phyloP scores from a whole-genome alignment of 2,329 filamentous ascomycete species.

The Bipolaris zeicola region DNA sequence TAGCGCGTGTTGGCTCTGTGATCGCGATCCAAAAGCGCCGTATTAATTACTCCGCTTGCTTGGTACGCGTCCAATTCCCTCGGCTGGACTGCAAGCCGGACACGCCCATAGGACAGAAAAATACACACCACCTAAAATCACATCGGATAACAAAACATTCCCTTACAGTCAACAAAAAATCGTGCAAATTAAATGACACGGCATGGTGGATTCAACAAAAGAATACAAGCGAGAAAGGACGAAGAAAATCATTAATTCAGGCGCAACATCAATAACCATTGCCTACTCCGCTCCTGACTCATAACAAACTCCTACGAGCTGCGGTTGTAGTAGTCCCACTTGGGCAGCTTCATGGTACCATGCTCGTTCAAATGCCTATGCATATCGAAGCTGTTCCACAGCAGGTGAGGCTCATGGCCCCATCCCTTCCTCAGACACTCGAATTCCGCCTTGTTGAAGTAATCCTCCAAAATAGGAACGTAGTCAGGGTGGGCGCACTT shows the following conservation, averaged over 20 bases:
- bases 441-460: slow-evolving; percentile 84
- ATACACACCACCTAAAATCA: neutral
- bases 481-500: slow-evolving; percentile 88
- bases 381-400: slow-evolving; percentile 88
- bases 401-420: slow-evolving; percentile 87
- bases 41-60: too few species aligned
- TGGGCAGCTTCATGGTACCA: slow-evolving; percentile 85
- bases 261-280: too few species aligned
- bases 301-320: slow-evolving; percentile 2
- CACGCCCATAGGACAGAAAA: neutral
- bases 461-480: slow-evolving; percentile 78
- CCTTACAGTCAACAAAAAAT: neutral
- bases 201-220: neutral
- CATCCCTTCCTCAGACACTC: slow-evolving; percentile 85
- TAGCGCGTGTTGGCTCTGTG: too few species aligned
- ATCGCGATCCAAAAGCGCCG: too few species aligned
- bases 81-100: neutral
- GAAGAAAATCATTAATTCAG: too few species aligned
- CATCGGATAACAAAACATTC: neutral
- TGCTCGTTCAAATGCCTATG: slow-evolving; percentile 81
- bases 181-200: neutral
- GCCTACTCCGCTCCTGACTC: too few species aligned
- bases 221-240: too few species aligned
- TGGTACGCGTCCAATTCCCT: too few species aligned
- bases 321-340: slow-evolving; percentile 58